These are phyloP conservation scores for Aspergillus quadrilineatus DNA, from an alignment of 2,329 filamentous ascomycete genomes.

Conservation along the genomic window DNA sequence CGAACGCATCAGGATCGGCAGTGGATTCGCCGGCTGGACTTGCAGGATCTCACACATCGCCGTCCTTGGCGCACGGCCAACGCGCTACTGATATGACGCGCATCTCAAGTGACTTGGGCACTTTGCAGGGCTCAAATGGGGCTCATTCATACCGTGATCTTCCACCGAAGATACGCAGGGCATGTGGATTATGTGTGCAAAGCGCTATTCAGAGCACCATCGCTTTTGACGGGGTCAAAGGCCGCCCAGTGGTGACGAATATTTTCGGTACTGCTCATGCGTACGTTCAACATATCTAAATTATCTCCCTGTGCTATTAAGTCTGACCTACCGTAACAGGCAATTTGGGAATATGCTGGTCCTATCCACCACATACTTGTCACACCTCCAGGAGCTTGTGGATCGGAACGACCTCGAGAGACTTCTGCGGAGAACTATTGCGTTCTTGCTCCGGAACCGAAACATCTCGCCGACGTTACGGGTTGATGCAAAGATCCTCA, in stretches of 20 bases:
- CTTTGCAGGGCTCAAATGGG: constrained; percentile 1
- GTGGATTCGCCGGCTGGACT: constrained; percentile 36
- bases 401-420: constrained; percentile 54
- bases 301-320: not conserved
- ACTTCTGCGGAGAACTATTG: constrained; percentile 72
- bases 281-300: constrained; percentile 57
- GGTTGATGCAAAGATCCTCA: constrained; percentile 72
- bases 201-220: constrained; percentile 82
- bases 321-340: constrained; percentile 47
- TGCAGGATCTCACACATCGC: constrained; percentile 33
- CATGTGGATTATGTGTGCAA: constrained; percentile 63
- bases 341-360: constrained; percentile 97
- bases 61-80: constrained; percentile 32
- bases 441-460: constrained; percentile 68
- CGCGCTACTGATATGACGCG: constrained; percentile 32
- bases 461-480: constrained; percentile 72
- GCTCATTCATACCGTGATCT: constrained; percentile 26
- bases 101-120: constrained; percentile 35
- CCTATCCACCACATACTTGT: constrained; percentile 76
- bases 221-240: constrained; percentile 67
- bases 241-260: constrained; percentile 84
- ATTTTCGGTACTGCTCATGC: constrained; percentile 94
- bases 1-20: constrained; percentile 35
- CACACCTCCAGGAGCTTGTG: constrained; percentile 62
- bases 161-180: constrained; percentile 50